Evolutionary conservation across 352 stramenopile species (phyloP).

Genomic region (Phytophthora pseudosyringae): DNA sequence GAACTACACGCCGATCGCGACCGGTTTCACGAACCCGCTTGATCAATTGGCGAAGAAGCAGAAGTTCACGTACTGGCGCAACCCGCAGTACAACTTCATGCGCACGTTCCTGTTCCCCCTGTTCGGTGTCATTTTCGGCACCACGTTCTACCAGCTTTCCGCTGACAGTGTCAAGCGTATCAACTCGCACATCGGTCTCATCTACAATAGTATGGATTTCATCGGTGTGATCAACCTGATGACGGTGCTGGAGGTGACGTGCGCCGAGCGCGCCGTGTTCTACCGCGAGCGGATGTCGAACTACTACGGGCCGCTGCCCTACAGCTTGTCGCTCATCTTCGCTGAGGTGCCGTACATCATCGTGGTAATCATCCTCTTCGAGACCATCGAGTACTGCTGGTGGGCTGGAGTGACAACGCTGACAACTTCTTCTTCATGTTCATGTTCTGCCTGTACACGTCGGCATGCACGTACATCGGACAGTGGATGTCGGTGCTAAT

Average conservation of each 20-base stretch:
- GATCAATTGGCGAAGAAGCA: conserved; percentile 42
- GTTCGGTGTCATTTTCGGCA: conserved; percentile 57
- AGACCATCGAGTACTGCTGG: too few relatives aligned
- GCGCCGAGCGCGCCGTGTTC: too few relatives aligned
- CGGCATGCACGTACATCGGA: conserved; percentile 61
- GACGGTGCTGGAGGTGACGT: too few relatives aligned
- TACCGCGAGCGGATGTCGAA: too few relatives aligned
- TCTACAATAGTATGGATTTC: background rate
- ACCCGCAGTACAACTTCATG: conserved; percentile 64
- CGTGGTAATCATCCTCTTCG: conserved; percentile 19
- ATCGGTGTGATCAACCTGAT: background rate
- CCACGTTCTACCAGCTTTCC: conserved; percentile 1
- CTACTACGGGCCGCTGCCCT: too few relatives aligned
- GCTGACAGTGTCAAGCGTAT: background rate
- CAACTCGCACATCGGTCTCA: too few relatives aligned
- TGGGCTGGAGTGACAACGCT: too few relatives aligned
- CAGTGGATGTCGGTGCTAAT: conserved; percentile 77
- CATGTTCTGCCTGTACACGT: conserved; percentile 65
- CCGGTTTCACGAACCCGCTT: conserved; percentile 51
- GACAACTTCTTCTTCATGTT: conserved; percentile 16
- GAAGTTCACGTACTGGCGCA: conserved; percentile 60
- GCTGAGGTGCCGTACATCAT: too few relatives aligned
- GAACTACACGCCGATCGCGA: conserved; percentile 55
- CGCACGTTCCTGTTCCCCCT: conserved; percentile 58
- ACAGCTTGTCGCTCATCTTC: too few relatives aligned